Evolutionary conservation across 1,139 yeast genomes (phyloP), one percentile per base, ranked within the genome.

Genomic region (Pneumocystis oryctolagi): DNA sequence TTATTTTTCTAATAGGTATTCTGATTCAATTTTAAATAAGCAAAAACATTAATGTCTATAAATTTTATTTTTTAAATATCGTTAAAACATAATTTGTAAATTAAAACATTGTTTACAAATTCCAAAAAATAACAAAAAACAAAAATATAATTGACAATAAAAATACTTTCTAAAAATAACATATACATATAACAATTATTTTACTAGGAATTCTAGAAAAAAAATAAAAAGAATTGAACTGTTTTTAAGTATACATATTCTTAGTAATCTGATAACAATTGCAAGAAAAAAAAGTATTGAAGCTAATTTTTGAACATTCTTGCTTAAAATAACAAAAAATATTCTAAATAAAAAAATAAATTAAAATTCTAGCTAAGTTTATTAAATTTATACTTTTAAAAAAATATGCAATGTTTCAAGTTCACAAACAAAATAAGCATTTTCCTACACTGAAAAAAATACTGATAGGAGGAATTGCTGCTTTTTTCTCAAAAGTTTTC

Each of bases 361-460:
- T 25, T 25, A n/a, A 47, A 47, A 12, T 28, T 47, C 20, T 47
- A 25, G 30, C 55, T 47, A 47, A 47, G 8, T 47, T 47, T 25
- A 47, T 47, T 47, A 20, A 8, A 25, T 25, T 25, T 25, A 8
- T 9, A 47, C 1, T 20, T 47, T 40, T 18, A 34, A 34, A 47
- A 47, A 47, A 47, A 47, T 47, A 47, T 47, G 55, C 55, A 47
- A 47, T 47, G 55, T 47, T 47, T 47, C 55, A 47, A 47, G n/a
- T 47, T 47, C 55, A 20, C 30, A 47, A 47, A 28, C 30, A 28
- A 47, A 20, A 28, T 47, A 47, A 25, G 25, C 55, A 25, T 25
- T 31, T 20, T 47, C 55, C 55, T 47, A 25, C 31, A 25, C 25
- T 47, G 25, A 47, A 47, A 47, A 47, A 8, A 25, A 20, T 47